Percentiles rank a stretch among this genome's conserved stretches.
Conservation (phyloP, 1,284 basidiomycete species). For the Schizophyllum commune region DNA sequence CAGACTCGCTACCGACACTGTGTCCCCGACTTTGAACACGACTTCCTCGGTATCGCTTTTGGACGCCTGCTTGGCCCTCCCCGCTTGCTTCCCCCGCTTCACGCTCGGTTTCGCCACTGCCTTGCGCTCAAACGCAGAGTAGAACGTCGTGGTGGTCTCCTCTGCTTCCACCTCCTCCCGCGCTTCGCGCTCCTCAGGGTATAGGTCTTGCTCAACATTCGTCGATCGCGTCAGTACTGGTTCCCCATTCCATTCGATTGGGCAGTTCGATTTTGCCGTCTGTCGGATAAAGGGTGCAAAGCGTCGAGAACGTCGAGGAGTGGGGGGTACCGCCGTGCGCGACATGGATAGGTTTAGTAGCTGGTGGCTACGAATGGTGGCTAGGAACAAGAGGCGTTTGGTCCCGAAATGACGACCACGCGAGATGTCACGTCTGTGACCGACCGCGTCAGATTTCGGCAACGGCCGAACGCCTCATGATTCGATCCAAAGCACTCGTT, state of each 20-base stretch:
- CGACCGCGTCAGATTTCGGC: not conserved
- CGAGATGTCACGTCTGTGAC: not conserved
- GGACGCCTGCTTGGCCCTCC: slow-evolving; percentile 8
- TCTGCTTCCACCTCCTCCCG: slow-evolving; percentile 14
- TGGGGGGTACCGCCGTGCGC: not conserved
- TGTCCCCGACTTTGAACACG: slow-evolving; percentile 50
- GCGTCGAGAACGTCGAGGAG: slow-evolving; percentile 42
- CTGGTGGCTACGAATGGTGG: not conserved
- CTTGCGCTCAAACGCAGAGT: slow-evolving; percentile 29
- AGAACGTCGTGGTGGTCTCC: slow-evolving; percentile 26
- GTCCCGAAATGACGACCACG: not conserved
- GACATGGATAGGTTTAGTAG: not conserved
- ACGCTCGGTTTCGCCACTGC: slow-evolving; percentile 15
- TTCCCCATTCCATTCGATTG: slow-evolving; percentile 32
- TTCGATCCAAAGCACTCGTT: too few relatives aligned
- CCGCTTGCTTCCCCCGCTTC: slow-evolving; percentile 4
- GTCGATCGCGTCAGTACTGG: slow-evolving; percentile 31
- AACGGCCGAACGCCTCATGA: too few relatives aligned
- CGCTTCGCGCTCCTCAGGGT: slow-evolving; percentile 25
- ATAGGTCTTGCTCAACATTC: slow-evolving; percentile 27
- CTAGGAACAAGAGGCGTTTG: not conserved
- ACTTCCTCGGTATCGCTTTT: slow-evolving; percentile 15
- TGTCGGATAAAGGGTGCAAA: slow-evolving; percentile 42
- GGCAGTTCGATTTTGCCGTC: slow-evolving; percentile 23
- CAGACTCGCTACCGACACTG: slow-evolving; percentile 53